phyloP scores from a whole-genome alignment of 176 grass and related monocot genomes.

The Microstegium vimineum region DNA sequence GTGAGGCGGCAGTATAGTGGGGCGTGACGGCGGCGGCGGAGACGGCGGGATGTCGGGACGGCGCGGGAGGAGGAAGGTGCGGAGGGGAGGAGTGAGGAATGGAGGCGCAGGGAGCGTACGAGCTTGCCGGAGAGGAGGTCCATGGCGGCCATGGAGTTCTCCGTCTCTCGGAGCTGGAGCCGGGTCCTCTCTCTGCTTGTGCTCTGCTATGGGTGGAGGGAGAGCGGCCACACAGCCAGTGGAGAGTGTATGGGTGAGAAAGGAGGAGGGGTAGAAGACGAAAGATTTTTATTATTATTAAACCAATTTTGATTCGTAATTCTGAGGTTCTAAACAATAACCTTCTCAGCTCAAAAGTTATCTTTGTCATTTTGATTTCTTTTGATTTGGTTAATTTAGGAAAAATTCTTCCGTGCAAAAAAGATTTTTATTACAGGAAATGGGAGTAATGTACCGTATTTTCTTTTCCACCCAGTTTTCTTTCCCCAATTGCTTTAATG shows the following conservation, averaged over 20 bases:
- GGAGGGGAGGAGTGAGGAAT: not conserved
- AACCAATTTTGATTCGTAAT: not conserved
- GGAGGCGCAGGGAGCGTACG: constrained; percentile 35
- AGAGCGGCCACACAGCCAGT: constrained; percentile 32
- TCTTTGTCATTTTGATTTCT: not conserved
- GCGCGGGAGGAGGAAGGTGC: not conserved
- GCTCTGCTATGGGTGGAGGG: constrained; percentile 26
- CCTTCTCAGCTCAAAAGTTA: too few relatives aligned
- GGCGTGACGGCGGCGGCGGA: constrained; percentile 10
- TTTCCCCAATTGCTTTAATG: not conserved
- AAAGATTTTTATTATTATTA: not conserved
- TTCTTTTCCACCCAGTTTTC: not conserved
- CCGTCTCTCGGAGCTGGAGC: not conserved
- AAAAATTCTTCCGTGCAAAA: not conserved
- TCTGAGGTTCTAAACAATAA: not conserved
- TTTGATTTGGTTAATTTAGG: not conserved
- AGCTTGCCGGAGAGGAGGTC: constrained; percentile 65
- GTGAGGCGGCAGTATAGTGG: constrained; percentile 47
- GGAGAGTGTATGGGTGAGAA: constrained; percentile 12
- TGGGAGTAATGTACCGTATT: too few relatives aligned
- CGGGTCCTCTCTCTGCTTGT: not conserved
- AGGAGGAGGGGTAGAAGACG: constrained; percentile 7
- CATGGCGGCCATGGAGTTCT: constrained; percentile 45
- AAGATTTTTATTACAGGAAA: not conserved
- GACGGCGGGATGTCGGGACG: constrained; percentile 20